Evolutionary conservation across 352 stramenopile genomes (phyloP), one percentile per base, ranked within the genome.

Genomic region (Pilasporangium apinafurcum): DNA sequence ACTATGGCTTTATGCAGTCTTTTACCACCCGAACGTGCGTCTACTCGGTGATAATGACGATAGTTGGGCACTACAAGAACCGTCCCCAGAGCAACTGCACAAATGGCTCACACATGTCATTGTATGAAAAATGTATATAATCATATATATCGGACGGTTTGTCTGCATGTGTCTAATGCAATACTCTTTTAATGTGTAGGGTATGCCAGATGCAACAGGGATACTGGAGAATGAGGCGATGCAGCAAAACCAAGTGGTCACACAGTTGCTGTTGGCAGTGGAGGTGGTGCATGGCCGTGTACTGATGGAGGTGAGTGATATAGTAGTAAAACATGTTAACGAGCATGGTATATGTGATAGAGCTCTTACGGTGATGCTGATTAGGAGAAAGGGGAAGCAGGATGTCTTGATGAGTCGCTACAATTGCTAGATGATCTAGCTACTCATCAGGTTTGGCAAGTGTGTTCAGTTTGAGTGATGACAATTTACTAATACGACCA

Each of bases 271-370:
- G 14, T 27, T 57, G 4, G 37, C 45, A 2, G 53, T 58, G 12
- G 64, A 80, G 33, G 59, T 42, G 22, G 62, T 85, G 38, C 25
- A 78, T 53, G 77, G 73, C 43, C 53, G 73, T 41, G 35, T 75
- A 18, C 21, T 70, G 44, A 32, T 89, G 13, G 53, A 86, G 68
- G 54, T 68, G 39, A 13, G 27, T 18, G 5, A n/a, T n/a, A n/a
- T n/a, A n/a, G n/a, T n/a, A n/a, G n/a, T n/a, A n/a, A n/a, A n/a
- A n/a, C n/a, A n/a, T n/a, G n/a, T n/a, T n/a, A n/a, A n/a, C n/a
- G n/a, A n/a, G n/a, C n/a, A n/a, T n/a, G 10, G 8, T 26, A 8
- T 5, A 3, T 27, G 7, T 20, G 25, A 4, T 43, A 29, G 29
- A 10, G 1, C 20, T 38, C 2, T 29, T 2, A 3, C 2, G 18